phyloP scores from a whole-genome alignment of 805 yeast species.

The Sporopachydermia quercuum region DNA sequence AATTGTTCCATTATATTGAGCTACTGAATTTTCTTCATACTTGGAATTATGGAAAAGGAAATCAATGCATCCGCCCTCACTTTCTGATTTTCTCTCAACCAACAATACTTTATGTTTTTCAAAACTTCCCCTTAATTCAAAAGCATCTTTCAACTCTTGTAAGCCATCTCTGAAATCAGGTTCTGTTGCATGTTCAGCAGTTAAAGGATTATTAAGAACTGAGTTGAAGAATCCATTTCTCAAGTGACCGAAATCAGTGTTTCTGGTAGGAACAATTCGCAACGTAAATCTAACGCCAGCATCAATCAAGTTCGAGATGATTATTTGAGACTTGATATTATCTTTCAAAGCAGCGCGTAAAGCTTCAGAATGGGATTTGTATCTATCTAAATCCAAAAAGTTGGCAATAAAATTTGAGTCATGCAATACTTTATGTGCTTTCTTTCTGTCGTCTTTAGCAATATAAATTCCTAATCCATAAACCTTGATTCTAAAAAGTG shows the following conservation, averaged over 20 bases:
- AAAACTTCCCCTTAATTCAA: slow-evolving; percentile 54
- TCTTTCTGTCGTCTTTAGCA: slow-evolving; percentile 37
- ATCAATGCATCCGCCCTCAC: slow-evolving; percentile 28
- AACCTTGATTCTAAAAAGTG: slow-evolving; percentile 70
- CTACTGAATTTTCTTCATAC: slow-evolving; percentile 16
- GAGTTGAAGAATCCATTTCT: slow-evolving; percentile 82
- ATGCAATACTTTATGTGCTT: slow-evolving; percentile 11
- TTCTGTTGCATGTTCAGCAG: slow-evolving; percentile 27
- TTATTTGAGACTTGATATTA: slow-evolving; percentile 32
- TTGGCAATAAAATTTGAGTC: slow-evolving; percentile 26
- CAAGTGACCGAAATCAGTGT: slow-evolving; percentile 81
- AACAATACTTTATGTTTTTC: slow-evolving; percentile 57
- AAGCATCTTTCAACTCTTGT: slow-evolving; percentile 46
- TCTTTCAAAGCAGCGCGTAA: slow-evolving; percentile 32
- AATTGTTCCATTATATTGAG: slow-evolving; percentile 39
- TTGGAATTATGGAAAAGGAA: slow-evolving; percentile 28
- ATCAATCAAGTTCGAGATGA: slow-evolving; percentile 43
- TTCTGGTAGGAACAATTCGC: slow-evolving; percentile 73
- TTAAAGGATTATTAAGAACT: slow-evolving; percentile 48
- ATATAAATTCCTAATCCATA: slow-evolving; percentile 79
- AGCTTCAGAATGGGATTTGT: slow-evolving; percentile 24
- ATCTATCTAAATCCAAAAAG: slow-evolving; percentile 20
- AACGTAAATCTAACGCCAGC: slow-evolving; percentile 49
- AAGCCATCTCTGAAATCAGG: slow-evolving; percentile 41
- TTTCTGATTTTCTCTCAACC: slow-evolving; percentile 30